Conservation (phyloP, 2,329 filamentous ascomycete genomes). For the Colletotrichum karsti region DNA sequence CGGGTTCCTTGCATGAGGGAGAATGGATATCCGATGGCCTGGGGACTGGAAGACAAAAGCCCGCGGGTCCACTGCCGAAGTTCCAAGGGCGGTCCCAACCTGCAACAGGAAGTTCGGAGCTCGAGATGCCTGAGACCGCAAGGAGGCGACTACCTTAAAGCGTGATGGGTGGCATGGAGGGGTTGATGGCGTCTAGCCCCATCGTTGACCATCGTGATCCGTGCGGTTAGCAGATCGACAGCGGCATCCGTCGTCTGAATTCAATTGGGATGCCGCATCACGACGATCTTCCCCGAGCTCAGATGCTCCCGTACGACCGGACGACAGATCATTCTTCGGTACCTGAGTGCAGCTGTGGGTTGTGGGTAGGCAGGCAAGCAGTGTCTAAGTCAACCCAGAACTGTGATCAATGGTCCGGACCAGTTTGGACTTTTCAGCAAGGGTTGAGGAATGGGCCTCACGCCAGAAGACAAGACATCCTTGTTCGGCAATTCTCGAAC, state of each 20-base stretch:
- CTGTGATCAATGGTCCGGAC: background rate
- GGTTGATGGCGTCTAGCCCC: background rate
- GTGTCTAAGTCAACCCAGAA: background rate
- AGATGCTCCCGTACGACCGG: slow-evolving; percentile 11
- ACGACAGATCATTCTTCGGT: background rate
- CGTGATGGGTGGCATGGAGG: background rate
- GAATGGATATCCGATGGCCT: slow-evolving; percentile 4
- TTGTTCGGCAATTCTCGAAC: slow-evolving; percentile 13
- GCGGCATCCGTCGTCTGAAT: slow-evolving; percentile 2
- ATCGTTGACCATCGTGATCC: background rate
- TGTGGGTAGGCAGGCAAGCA: background rate
- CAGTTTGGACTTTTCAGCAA: background rate
- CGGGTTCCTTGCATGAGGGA: slow-evolving; percentile 21
- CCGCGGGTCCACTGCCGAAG: slow-evolving; percentile 1
- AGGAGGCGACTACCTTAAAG: background rate
- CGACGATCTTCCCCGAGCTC: slow-evolving; percentile 1
- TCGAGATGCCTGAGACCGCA: slow-evolving; percentile 4
- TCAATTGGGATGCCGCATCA: background rate
- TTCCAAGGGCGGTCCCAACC: slow-evolving; percentile 1
- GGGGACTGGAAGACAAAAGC: background rate
- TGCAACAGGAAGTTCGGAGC: slow-evolving; percentile 17
- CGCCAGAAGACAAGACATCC: background rate
- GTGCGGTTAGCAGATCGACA: slow-evolving; percentile 12
- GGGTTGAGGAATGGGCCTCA: background rate
- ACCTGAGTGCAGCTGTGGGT: background rate